A percentile compares a stretch with the other conserved stretches of the same genome.
Evolutionary conservation across 1,284 basidiomycete genomes (phyloP).

Genomic region (Trichosporon sp.): DNA sequence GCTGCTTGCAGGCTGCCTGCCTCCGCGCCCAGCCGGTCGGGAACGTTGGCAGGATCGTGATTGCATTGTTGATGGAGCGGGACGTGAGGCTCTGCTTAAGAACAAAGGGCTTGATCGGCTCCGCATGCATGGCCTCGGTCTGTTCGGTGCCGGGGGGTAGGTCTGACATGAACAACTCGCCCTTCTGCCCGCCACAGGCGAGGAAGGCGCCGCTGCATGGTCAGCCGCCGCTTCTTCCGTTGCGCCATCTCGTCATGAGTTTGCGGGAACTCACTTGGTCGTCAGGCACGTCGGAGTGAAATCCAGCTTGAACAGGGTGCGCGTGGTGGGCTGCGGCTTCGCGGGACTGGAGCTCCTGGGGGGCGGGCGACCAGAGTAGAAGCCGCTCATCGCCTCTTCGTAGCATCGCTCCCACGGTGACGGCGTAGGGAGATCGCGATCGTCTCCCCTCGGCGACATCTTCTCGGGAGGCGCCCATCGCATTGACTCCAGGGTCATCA

Average conservation of each 20-base stretch:
- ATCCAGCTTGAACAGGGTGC: slow-evolving; percentile 30
- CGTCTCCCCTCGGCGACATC: not conserved
- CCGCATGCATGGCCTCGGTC: slow-evolving; percentile 4
- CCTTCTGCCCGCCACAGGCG: slow-evolving; percentile 48
- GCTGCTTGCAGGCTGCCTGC: slow-evolving; percentile 14
- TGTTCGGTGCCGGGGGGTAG: slow-evolving; percentile 19
- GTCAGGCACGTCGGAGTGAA: slow-evolving; percentile 46
- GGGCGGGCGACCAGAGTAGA: not conserved
- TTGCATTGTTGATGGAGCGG: slow-evolving; percentile 48
- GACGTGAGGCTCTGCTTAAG: slow-evolving; percentile 34
- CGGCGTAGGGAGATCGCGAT: not conserved
- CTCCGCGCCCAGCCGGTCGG: slow-evolving; percentile 30
- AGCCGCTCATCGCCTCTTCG: not conserved
- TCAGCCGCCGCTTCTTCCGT: slow-evolving; percentile 6
- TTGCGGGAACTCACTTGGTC: slow-evolving; percentile 33
- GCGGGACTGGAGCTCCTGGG: not conserved
- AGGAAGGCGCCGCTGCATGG: slow-evolving; percentile 32
- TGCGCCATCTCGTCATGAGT: not conserved
- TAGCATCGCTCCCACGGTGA: not conserved
- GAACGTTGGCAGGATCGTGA: slow-evolving; percentile 43
- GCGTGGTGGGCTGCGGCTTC: not conserved
- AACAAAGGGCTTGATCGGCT: slow-evolving; percentile 28
- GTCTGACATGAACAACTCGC: slow-evolving; percentile 43
- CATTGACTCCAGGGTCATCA: slow-evolving; percentile 24
- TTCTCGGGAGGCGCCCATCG: not conserved